Base-by-base conservation (phyloP, 2,329 filamentous ascomycete species). In the Graphilbum sp. region DNA sequence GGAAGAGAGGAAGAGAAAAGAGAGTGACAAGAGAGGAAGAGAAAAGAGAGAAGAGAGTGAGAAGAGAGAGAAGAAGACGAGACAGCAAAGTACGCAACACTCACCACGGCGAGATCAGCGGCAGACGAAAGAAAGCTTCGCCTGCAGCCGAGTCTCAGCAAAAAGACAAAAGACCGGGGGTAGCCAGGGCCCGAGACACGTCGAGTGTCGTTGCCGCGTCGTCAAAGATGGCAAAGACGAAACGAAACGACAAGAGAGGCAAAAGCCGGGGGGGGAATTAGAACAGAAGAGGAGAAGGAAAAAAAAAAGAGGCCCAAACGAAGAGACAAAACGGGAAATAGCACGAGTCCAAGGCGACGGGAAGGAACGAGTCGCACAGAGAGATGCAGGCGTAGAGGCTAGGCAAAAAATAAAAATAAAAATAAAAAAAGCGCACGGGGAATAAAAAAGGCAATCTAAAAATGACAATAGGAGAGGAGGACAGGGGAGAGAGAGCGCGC, bases 41-140 rank as follows among this genome's bases (percentile, higher is more conserved):
- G 19, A 29, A n/a, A 31, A 19, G 8, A 36, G 8, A 9, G 17
- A 34, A 15, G 20, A 24, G 21, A 24, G 11, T 6, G 21, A 24
- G 11, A 24, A 24, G 21, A 24, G 5, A 6, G 23, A 9, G 7
- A 33, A 24, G 12, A 34, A 16, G 24, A 21, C 18, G 31, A 18
- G 17, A 18, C 16, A 25, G 21, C 6, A 13, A 30, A 6, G 2
- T n/a, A n/a, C n/a, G n/a, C n/a, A n/a, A n/a, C n/a, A 21, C 44
- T 33, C 40, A 47, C 45, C 41, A 39, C 36, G 19, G 36, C 32
- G 45, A 47, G 43, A 39, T 44, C 43, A 47, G 41, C 34, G 20
- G 36, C 45, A 47, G 40, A 42, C 45, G 45, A 44, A 39, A 35
- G n/a, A 21, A 16, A 37, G 17, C 21, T 41, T 43, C 43, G 43